Base-by-base conservation (phyloP, 176 grass and related monocot genomes). In the Juncus inflexus region DNA sequence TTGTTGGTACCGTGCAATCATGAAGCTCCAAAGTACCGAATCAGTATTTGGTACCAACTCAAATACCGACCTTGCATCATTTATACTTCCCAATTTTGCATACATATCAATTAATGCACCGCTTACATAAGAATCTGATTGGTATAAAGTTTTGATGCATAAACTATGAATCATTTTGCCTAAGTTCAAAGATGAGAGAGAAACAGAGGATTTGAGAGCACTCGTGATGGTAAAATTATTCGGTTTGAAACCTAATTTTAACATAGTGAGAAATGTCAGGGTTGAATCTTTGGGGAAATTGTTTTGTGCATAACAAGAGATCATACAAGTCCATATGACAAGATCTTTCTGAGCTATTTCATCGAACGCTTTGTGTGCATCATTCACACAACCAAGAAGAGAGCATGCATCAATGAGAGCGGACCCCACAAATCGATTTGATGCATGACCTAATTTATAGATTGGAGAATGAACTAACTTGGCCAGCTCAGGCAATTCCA, bases 1-100 rank as follows among this genome's bases (percentile, higher is more conserved):
- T 47, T 72, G 78, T 59, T 75, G 74, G 56, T 82, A 84, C 12
- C 72, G 61, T 41, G 89, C 66, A 14, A 79, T 79, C 66, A 73
- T 79, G 61, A 72, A 79, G 65, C 77, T 79, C 77, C 77, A 79
- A 67, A 84, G 86, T 60, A 84, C 74, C 59, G 86, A 72, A 78
- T 91, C 65, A 43, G 74, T 50, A 74, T 76, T 73, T 13, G 77
- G 73, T 78, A 87, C 42, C 6, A 79, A 61, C 68, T 91, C 84
- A 15, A 91, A 87, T 81, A 47, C 43, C 43, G 9, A 47, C 4
- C 43, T 5, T 6, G 43, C 43, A 47, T 47, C 76, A 39, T 72
- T 52, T 43, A 78, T 55, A 35, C 69, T 67, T 40, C 76, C 76
- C 55, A 50, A 71, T 55, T 78, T 78, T 12, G 66, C 76, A 43